phyloP scores from a whole-genome alignment of 2,329 filamentous ascomycete species.

The Cordyceps cicadae region DNA sequence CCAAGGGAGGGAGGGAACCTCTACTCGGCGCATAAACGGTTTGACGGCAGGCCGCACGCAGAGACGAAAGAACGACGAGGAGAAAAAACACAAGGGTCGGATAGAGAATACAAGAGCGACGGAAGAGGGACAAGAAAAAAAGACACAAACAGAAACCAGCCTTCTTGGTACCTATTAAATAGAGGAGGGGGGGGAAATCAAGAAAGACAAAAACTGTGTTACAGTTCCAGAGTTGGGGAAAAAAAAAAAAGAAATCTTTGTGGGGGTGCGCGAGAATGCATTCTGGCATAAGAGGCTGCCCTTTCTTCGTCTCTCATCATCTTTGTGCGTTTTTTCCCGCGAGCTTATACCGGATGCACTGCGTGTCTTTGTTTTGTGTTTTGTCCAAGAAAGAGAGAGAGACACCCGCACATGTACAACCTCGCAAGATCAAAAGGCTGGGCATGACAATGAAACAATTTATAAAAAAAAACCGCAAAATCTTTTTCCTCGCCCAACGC shows the following conservation, averaged over 20 bases:
- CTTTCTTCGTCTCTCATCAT: neutral
- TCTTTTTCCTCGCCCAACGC: constrained; percentile 22
- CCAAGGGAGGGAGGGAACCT: neutral
- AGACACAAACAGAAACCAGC: neutral
- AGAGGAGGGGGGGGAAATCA: neutral
- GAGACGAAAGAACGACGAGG: neutral
- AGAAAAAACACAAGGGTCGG: neutral
- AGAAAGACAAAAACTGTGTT: neutral
- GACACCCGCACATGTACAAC: neutral
- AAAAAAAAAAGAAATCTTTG: neutral
- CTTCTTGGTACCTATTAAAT: neutral
- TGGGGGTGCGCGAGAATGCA: neutral
- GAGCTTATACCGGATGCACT: neutral
- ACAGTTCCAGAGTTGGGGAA: neutral
- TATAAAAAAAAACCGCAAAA: constrained; percentile 11
- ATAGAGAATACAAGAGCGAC: neutral
- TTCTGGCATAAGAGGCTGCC: neutral
- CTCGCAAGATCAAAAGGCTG: too few species aligned
- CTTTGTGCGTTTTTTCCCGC: neutral
- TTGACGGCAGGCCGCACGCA: neutral
- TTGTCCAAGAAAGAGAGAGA: neutral
- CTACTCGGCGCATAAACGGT: too few species aligned
- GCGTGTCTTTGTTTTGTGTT: too few species aligned
- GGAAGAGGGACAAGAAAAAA: neutral
- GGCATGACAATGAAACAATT: constrained; percentile 4